These are phyloP conservation scores for Suhomyces emberorum DNA, from an alignment of 805 yeast species.

Conservation along the genomic window DNA sequence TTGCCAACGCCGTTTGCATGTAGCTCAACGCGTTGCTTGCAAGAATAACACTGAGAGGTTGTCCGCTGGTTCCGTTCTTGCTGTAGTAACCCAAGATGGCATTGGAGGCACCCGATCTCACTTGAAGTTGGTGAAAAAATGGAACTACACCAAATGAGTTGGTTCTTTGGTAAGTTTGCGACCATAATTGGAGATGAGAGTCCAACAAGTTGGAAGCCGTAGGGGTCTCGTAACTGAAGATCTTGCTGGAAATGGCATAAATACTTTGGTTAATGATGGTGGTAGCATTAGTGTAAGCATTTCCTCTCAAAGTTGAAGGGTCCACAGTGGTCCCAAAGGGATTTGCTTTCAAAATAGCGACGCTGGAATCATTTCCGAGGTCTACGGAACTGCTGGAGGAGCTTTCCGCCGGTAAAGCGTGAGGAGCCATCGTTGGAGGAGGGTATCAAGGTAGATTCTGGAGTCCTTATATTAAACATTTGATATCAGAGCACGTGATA, in stretches of 20 bases:
- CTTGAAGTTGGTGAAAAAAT: conserved; percentile 56
- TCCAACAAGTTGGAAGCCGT: conserved; percentile 63
- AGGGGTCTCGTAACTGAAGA: conserved; percentile 69
- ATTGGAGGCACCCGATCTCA: conserved; percentile 81
- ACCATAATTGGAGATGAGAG: conserved; percentile 60
- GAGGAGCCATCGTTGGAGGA: conserved; percentile 5
- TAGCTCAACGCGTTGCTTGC: conserved; percentile 66
- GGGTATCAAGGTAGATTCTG: background rate
- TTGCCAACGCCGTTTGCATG: conserved; percentile 59
- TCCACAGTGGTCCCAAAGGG: conserved; percentile 66
- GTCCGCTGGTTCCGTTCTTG: conserved; percentile 27
- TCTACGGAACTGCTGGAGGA: background rate
- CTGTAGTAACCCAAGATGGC: conserved; percentile 69
- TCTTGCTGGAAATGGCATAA: conserved; percentile 47
- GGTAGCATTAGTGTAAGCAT: conserved; percentile 52
- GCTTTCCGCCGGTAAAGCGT: conserved; percentile 4
- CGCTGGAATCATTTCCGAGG: background rate
- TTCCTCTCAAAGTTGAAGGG: conserved; percentile 47
- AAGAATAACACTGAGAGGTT: conserved; percentile 48
- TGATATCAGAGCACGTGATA: conserved; percentile 5
- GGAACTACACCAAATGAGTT: conserved; percentile 62
- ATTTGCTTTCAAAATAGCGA: conserved; percentile 2
- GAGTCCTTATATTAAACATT: background rate
- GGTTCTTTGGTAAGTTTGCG: conserved; percentile 41
- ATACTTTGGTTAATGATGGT: conserved; percentile 54